Evolutionary conservation across 305 asterid species (phyloP), one percentile per base, ranked within the genome.

Genomic region (Solanum aculeatissimum): DNA sequence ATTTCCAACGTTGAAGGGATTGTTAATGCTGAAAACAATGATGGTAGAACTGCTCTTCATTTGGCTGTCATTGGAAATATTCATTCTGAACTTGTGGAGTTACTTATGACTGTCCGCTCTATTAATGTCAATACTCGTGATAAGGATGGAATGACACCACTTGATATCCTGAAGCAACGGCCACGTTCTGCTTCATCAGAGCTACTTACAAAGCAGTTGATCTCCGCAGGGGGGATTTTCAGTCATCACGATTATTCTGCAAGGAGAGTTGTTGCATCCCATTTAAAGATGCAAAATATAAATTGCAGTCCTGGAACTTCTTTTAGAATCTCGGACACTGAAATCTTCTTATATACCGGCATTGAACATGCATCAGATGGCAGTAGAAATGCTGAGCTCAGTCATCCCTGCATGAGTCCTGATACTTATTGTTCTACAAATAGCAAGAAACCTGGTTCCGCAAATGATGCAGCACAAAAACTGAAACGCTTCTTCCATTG

Each of bases 221-320:
- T 96, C 19, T 95, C 97, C 0, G 97, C 95, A 0, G 98, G 99
- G 5, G 99, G 97, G 49, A 91, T 93, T 60, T 90, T 93, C 83
- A 90, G 89, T 71, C 87, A 92, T 19, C 92, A 84, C 70, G 97
- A 95, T 86, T 92, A 91, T 79, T 87, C 96, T 0, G 91, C 98
- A 2, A 90, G 97, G 84, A 89, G 85, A 83, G 91, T 87, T 11
- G 89, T 95, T 9, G 98, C 98, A 1, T 93, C 97, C 25, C 95
- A 95, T 60, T 83, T 94, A 23, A 94, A 85, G 90, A 89, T 91
- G 90, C 97, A 89, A 18, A 92, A 95, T 42, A 83, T 91, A 35
- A 96, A 94, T 2, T 87, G 89, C 85, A 95, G 97, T 83, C 99
- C 99, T 0, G 98, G 99, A 40, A 96, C 97, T 2, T 95, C 97